Base-by-base conservation (phyloP, 2,329 filamentous ascomycete genomes). In the Penicillium sp. region DNA sequence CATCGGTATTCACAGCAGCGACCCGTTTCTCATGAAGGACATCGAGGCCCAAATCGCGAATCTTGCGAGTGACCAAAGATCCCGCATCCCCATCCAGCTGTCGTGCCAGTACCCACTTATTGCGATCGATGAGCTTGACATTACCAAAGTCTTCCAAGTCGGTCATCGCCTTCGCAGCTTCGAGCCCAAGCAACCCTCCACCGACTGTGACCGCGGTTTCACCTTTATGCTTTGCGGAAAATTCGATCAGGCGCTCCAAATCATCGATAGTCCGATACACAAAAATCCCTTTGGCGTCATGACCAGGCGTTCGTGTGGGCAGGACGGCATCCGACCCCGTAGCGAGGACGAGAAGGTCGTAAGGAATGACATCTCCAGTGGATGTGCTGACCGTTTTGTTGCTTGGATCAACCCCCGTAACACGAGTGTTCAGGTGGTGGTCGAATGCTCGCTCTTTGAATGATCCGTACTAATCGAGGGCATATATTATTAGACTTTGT, bases 141-240 rank as follows among this genome's bases (percentile, higher is more conserved):
- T 84, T 83, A 10, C 81, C 78, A 65, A 88, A 95, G 45, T 85
- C 83, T 61, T 89, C 81, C 7, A 96, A 76, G 66, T 96, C 91
- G 77, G 92, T 87, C 89, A 96, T 91, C 2, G 91, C 91, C 64
- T 96, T 94, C 27, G 90, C 91, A 2, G 91, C 91, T 74, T 96
- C 91, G 0, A 97, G 81, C 0, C 91, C 91, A 0, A 96, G 79
- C 20, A 97, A 72, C 1, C 91, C 91, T 46, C 91, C 91, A 20
- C 91, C 91, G 3, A 96, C 89, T 0, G 94, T 90, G 4, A 85
- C 82, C 0, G 89, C 91, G 2, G 82, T 82, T 2, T 85, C 84
- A 4, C 84, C 89, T 60, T 85, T 88, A 47, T 84, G 83, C 9
- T 78, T 76, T 1, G 83, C 79, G 0, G 90, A 84, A 65, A 88